phyloP scores from a whole-genome alignment of 2,329 filamentous ascomycete genomes.

The Apiospora kogelbergensis region DNA sequence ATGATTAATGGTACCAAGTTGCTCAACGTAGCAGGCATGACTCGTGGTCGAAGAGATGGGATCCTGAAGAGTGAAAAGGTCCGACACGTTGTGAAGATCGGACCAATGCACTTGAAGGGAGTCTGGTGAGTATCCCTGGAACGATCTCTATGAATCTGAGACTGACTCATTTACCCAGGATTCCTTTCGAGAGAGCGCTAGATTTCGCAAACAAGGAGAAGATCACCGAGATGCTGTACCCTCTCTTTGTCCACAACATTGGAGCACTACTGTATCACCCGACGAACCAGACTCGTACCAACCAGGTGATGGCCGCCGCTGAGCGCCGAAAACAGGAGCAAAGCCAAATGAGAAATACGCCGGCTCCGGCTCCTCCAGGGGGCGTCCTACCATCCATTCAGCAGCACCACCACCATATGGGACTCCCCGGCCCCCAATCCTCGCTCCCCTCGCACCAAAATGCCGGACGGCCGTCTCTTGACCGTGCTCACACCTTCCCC shows the following conservation, averaged over 20 bases:
- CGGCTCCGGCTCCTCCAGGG: constrained; percentile 48
- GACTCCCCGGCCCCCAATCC: constrained; percentile 55
- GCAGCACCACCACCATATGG: constrained; percentile 62
- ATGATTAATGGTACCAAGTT: constrained; percentile 99
- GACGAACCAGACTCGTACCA: constrained; percentile 78
- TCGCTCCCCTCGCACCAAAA: constrained; percentile 65
- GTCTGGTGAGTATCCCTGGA: constrained; percentile 69
- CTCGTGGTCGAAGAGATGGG: constrained; percentile 87
- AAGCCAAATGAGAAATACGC: constrained; percentile 62
- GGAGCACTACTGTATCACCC: constrained; percentile 91
- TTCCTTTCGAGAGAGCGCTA: constrained; percentile 94
- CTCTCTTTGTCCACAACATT: constrained; percentile 96
- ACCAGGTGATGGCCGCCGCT: constrained; percentile 82
- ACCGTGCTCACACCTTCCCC: constrained; percentile 89
- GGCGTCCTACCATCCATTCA: constrained; percentile 64
- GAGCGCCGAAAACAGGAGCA: constrained; percentile 75
- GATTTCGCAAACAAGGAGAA: constrained; percentile 99
- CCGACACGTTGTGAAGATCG: constrained; percentile 96
- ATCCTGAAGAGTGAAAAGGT: constrained; percentile 98
- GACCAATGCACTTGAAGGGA: constrained; percentile 97
- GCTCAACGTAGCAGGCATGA: constrained; percentile 97
- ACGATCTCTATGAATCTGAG: not conserved
- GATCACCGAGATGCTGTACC: constrained; percentile 93
- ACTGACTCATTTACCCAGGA: constrained; percentile 58
- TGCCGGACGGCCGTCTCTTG: constrained; percentile 73